Evolutionary conservation across 345 rosid genomes (phyloP), one percentile per base, ranked within the genome.

Genomic region (Eutrema japonicum): DNA sequence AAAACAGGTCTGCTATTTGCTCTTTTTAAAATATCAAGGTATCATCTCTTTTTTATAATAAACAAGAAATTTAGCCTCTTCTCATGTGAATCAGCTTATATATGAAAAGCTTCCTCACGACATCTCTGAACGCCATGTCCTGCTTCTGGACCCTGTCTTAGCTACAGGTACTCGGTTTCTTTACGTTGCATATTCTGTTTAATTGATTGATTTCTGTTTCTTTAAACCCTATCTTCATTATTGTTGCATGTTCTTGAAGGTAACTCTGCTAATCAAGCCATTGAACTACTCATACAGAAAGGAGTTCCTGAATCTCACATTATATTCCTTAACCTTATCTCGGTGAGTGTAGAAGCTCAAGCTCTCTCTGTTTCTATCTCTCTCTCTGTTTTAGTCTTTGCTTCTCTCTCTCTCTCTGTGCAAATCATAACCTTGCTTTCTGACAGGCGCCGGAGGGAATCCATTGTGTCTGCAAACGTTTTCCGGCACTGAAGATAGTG

Each of bases 261-360:
- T 70, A 95, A 95, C 87, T 95, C 96, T 37, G 97, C 99, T 4
- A 91, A 92, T 79, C 97, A 95, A 49, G 99, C 99, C 46, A 92
- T 92, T 30, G 91, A 87, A 72, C 82, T 95, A 51, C 96, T 95
- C 61, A 78, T 95, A 67, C 89, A 84, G 81, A 90, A 95, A 82
- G 96, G 97, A 75, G 99, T 95, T 33, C 99, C 99, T 29, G 99
- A 92, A 81, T 81, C 96, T 41, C 88, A 95, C 82, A 92, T 95
- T 13, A 90, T 92, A 75, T 95, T 95, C 85, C 85, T 95, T n/a
- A 95, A 92, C 71, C 93, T 92, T 51, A 86, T 95, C 51, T 95
- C 97, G 56, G 99, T 95, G 59, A 95, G 96, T 68, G 35, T 46
- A 52, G 61, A 7, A 58, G 56, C 57, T 35, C 16, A 16, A 57